A percentile compares a stretch with the other conserved stretches of the same genome.
phyloP scores from a whole-genome alignment of 148 eudicot species.

The Vaccinium myrtillus region DNA sequence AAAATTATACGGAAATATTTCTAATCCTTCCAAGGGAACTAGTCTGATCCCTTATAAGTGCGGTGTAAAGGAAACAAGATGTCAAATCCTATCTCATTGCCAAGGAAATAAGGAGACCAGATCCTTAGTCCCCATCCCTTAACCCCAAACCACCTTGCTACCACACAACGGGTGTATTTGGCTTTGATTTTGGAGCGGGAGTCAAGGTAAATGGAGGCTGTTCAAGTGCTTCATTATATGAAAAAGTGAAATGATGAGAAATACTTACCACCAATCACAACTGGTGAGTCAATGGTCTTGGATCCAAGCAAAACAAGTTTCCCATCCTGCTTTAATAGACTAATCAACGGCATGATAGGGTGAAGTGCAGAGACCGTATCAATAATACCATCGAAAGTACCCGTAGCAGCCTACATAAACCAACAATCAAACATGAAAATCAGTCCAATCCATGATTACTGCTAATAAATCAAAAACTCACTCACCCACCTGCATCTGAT shows the following conservation, averaged over 20 bases:
- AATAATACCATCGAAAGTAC: slow-evolving; percentile 23
- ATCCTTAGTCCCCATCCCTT: too few relatives aligned
- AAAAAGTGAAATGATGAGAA: neutral
- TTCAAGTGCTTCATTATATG: neutral
- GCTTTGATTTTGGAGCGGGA: neutral
- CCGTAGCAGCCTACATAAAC: slow-evolving; percentile 20
- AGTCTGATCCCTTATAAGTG: too few relatives aligned
- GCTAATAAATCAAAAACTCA: neutral
- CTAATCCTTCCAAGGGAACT: too few relatives aligned
- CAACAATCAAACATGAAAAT: neutral
- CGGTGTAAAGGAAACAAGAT: too few relatives aligned
- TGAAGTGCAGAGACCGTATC: slow-evolving; percentile 27
- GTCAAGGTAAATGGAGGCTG: neutral
- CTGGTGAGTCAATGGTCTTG: neutral
- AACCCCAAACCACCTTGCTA: too few relatives aligned
- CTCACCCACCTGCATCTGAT: slow-evolving; percentile 25
- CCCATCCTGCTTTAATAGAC: slow-evolving; percentile 20
- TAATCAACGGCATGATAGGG: slow-evolving; percentile 17
- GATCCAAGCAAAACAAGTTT: slow-evolving; percentile 27
- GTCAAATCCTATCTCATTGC: too few relatives aligned
- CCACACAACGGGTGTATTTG: neutral
- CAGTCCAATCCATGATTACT: neutral
- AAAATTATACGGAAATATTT: too few relatives aligned
- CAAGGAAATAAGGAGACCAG: too few relatives aligned
- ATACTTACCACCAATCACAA: neutral